Conservation (phyloP, 2,329 filamentous ascomycete species). For the Penicillium sp. region DNA sequence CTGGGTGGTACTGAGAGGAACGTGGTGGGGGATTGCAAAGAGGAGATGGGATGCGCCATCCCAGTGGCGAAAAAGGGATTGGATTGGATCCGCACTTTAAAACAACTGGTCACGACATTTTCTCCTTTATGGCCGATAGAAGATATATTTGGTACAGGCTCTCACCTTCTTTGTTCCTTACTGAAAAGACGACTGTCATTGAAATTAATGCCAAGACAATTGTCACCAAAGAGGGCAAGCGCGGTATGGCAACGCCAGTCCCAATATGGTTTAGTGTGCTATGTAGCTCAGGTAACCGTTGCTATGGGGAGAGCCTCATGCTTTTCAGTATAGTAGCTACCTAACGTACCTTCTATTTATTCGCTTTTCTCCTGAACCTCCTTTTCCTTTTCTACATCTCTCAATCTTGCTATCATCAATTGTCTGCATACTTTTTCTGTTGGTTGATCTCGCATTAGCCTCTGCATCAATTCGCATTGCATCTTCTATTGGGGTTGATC, state of each 20-base stretch:
- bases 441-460: conserved; percentile 22
- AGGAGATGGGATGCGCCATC: conserved; percentile 31
- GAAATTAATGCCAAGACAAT: conserved; percentile 18
- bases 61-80: conserved; percentile 6
- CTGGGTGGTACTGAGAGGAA: conserved; percentile 26
- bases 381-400: conserved; percentile 16
- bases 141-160: not conserved
- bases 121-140: not conserved
- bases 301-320: conserved; percentile 33
- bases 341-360: conserved; percentile 34
- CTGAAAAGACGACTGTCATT: not conserved
- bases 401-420: conserved; percentile 22
- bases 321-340: conserved; percentile 11
- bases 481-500: conserved; percentile 19
- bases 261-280: conserved; percentile 33
- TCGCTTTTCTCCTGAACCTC: conserved; percentile 24
- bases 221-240: conserved; percentile 50
- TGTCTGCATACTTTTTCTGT: conserved; percentile 16
- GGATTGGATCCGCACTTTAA: not conserved
- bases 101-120: not conserved
- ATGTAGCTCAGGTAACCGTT: conserved; percentile 39
- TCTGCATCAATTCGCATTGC: conserved; percentile 30
- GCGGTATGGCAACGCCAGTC: conserved; percentile 42
- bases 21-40: conserved; percentile 19
- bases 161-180: conserved; percentile 1